phyloP scores from a whole-genome alignment of 805 yeast genomes.

The Metschnikowia anglica region DNA sequence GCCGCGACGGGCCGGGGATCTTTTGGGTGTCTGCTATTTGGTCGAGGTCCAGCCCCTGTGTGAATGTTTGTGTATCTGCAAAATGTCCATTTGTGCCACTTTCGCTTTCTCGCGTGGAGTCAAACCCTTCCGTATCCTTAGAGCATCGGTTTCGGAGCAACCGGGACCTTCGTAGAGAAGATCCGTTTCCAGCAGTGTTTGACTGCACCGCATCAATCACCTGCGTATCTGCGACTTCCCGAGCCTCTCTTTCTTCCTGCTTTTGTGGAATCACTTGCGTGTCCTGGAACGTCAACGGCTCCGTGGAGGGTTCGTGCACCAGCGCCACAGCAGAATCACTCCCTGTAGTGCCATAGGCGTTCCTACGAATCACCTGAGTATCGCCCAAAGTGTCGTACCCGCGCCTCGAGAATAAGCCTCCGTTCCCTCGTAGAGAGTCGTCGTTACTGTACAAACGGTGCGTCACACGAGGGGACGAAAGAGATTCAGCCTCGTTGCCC shows the following conservation, averaged over 20 bases:
- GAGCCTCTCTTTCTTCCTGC: not conserved
- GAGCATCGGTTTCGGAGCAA: not conserved
- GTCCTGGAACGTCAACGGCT: constrained; percentile 4
- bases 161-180: no score
- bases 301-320: not conserved
- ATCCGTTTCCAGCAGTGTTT: no score
- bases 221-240: constrained; percentile 17
- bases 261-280: not conserved
- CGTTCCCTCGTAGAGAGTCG: not conserved
- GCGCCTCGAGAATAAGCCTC: constrained; percentile 7
- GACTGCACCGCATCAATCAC: constrained; percentile 4
- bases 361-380: constrained; percentile 8
- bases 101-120: no score
- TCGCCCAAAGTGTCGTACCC: constrained; percentile 12
- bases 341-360: not conserved
- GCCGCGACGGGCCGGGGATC: not conserved
- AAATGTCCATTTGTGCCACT: no score
- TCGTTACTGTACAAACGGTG: not conserved
- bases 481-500: no score
- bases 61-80: not conserved
- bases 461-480: constrained; percentile 1
- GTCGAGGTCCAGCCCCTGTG: constrained; percentile 1
- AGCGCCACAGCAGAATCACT: constrained; percentile 6
- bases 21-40: constrained; percentile 2
- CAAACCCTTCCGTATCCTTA: no score